Base-by-base conservation (phyloP, 176 grass and related monocot species). In the Aechmea fasciata region DNA sequence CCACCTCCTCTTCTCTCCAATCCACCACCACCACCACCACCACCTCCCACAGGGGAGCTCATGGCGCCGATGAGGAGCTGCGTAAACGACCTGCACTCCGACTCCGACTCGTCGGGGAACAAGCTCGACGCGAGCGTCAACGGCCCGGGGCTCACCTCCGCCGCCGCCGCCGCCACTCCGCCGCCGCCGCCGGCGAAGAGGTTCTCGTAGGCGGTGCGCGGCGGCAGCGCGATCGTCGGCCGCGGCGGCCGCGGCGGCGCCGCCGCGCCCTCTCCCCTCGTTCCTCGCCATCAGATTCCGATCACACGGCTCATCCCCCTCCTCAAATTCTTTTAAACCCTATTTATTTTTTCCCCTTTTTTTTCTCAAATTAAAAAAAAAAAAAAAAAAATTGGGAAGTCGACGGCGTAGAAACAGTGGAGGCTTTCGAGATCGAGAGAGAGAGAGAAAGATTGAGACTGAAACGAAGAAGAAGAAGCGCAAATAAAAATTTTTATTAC, bases 61-160 rank as follows among this genome's bases (percentile, higher is more conserved):
- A 89, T 67, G 67, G 83, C 71, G 26, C 89, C 93, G 52, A 67
- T 75, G 33, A 96, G 84, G 3, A 92, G 80, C 71, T 96, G 92
- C 25, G 88, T 91, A 85, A 91, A 96, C 64, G 76, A 89, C 13
- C 73, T 47, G 22, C 33, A 65, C 13, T 61, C 72, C 47, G 64
- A 73, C 33, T 75, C 88, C 20, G 69, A 11, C 62, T 89, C 84
- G 18, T 78, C 79, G 0, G 86, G 49, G 69, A 97, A 97, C 71
- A 97, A 75, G 68, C 86, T 84, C 52, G 94, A 97, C 67, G 90
- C 89, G 70, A 97, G 79, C 26, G 94, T 90, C 68, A 97, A 81
- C 64, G 89, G 94, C 41, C 94, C 89, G 12, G 94, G 94, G 80
- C 94, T 97, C 19, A 65, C 87, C 66, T 59, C 65, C 7, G 52